phyloP scores from a whole-genome alignment of 169 alveolate genomes.

The Fabrea salina region DNA sequence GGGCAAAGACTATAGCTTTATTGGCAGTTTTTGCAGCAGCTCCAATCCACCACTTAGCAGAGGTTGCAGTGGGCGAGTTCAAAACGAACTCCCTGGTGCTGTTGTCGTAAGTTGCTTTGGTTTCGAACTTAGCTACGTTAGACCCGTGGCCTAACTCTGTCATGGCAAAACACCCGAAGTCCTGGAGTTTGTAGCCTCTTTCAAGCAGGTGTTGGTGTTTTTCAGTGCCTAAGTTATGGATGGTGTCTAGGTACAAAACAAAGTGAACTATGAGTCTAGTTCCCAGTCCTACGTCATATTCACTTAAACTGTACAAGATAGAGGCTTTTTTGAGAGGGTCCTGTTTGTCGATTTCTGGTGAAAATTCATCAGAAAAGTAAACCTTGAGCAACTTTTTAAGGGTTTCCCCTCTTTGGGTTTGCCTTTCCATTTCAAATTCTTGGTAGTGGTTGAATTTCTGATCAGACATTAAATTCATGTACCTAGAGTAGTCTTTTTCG shows the following conservation, averaged over 20 bases:
- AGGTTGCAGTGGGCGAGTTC: conserved; percentile 60
- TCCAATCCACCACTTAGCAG: conserved; percentile 76
- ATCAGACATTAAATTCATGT: neutral
- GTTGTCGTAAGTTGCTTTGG: conserved; percentile 62
- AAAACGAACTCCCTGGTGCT: conserved; percentile 52
- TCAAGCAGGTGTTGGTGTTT: conserved; percentile 6
- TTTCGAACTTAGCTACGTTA: conserved; percentile 61
- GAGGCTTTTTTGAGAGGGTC: neutral
- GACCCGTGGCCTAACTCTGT: conserved; percentile 82
- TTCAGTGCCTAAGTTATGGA: conserved; percentile 18
- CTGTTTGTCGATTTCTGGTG: neutral
- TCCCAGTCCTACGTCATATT: neutral
- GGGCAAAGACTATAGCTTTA: conserved; percentile 59
- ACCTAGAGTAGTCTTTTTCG: neutral
- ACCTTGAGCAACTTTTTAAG: neutral
- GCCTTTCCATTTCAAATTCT: neutral
- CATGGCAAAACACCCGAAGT: conserved; percentile 25
- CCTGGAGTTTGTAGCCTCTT: neutral
- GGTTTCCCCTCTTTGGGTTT: neutral
- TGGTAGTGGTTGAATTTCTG: neutral
- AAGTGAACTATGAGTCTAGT: neutral
- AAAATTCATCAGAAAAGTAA: neutral
- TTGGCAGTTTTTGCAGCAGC: conserved; percentile 62
- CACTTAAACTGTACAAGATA: neutral
- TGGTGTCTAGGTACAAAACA: neutral